Evolutionary conservation across 2,329 filamentous ascomycete species (phyloP), one percentile per base, ranked within the genome.

Genomic region (Paraconiothyrium sp.): DNA sequence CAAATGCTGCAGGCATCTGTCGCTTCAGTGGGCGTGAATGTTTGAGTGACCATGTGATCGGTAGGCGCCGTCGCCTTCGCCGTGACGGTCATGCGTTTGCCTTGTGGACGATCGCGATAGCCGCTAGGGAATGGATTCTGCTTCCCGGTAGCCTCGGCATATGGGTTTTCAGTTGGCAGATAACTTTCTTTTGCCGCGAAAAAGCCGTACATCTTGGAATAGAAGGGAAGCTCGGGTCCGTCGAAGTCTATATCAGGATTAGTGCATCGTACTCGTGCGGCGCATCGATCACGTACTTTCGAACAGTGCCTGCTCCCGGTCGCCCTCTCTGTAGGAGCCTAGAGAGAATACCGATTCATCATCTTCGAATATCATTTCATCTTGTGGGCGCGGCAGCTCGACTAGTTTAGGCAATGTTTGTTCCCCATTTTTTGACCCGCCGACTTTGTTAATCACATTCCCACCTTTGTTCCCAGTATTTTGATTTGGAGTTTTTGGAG

Each of bases 141-240:
- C 34, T 7, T 14, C 1, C 27, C 43, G 13, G 54, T 48, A 11
- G 54, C 54, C 2, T 48, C 41, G 3, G 54, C 43, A 20, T 57
- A 57, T 48, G 43, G 10, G 43, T 57, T 35, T 16, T 37, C 34
- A 16, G 22, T 57, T 2, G 16, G 27, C 11, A 57, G 43, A 37
- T 57, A 57, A 27, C 5, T 48, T 13, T 47, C 43, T n/a, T 48
- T 9, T 5, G 22, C 43, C 8, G 20, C 43, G 30, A 57, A 48
- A 11, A 57, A 48, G 43, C 39, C 46, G 43, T 57, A 57, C 43
- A 57, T 57, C 43, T 47, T 48, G 5, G 54, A 57, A 30, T 47
- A 57, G 20, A 48, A 57, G 41, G 54, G 43, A 35, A 24, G 11
- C 27, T 10, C 24, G 9, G 32, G 16, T 35, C 34, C 43, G 30